Evolutionary conservation across 1,284 basidiomycete species (phyloP).

Genomic region (Ceratobasidium sp.): DNA sequence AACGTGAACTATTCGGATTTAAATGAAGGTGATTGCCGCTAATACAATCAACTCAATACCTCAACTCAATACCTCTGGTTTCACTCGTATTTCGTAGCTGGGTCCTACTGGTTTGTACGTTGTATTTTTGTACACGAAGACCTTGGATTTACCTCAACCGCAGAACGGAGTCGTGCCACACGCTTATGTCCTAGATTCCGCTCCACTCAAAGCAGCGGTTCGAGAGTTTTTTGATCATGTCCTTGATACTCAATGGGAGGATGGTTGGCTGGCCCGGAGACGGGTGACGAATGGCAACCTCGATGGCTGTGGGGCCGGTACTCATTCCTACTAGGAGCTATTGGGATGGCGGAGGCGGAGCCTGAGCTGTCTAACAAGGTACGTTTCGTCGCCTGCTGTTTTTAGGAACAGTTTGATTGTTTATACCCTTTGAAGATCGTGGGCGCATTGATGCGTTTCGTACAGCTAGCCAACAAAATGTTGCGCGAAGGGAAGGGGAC

Average conservation of each 20-base stretch:
- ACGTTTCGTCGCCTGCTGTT: constrained; percentile 57
- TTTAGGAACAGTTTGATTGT: constrained; percentile 61
- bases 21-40: constrained; percentile 64
- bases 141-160: not conserved
- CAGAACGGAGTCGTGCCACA: constrained; percentile 71
- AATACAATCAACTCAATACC: not conserved
- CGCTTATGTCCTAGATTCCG: constrained; percentile 64
- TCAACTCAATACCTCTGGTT: not conserved
- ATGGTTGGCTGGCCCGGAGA: constrained; percentile 71
- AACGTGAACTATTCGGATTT: constrained; percentile 63
- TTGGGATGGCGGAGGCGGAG: constrained; percentile 69
- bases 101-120: constrained; percentile 74
- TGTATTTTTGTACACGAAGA: not conserved
- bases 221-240: constrained; percentile 69
- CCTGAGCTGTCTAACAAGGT: constrained; percentile 59
- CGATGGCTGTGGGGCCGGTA: constrained; percentile 72
- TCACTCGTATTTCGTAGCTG: constrained; percentile 58
- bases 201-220: constrained; percentile 65
- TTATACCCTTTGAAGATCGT: not conserved
- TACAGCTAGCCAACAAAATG: constrained; percentile 70
- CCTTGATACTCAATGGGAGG: constrained; percentile 67
- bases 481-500: constrained; percentile 67
- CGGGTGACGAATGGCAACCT: constrained; percentile 67
- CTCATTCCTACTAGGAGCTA: constrained; percentile 69
- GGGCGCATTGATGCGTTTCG: constrained; percentile 56